phyloP scores from a whole-genome alignment of 495 filamentous ascomycete species.

The Aspergillus cavernicola region DNA sequence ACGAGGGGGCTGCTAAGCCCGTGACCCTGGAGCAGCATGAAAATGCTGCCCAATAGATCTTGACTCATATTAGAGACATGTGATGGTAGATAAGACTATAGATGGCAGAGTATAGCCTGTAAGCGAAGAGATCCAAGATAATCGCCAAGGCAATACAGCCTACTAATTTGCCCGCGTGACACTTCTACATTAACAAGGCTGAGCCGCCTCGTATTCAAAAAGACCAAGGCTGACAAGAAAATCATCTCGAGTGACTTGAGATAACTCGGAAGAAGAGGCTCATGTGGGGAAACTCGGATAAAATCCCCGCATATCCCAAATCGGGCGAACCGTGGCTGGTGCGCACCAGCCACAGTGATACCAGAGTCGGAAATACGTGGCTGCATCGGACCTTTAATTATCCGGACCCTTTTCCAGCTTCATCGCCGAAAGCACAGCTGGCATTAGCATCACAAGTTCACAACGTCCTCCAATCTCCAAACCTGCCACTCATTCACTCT shows the following conservation, averaged over 20 bases:
- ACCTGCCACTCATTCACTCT: neutral
- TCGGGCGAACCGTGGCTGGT: neutral
- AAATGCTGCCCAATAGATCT: neutral
- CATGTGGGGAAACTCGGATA: neutral
- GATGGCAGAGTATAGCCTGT: neutral
- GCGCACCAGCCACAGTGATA: constrained; percentile 2
- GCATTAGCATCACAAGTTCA: constrained; percentile 2
- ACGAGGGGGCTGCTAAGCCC: constrained; percentile 6
- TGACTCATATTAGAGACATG: neutral
- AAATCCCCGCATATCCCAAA: constrained; percentile 1
- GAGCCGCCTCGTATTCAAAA: neutral
- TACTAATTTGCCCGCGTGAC: neutral
- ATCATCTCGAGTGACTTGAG: neutral
- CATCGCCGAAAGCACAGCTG: constrained; percentile 15
- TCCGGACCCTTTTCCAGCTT: no score
- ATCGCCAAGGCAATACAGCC: no score
- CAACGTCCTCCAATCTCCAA: neutral
- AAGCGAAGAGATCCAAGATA: no score
- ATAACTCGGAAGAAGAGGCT: neutral
- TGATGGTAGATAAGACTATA: neutral
- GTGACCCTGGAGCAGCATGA: neutral
- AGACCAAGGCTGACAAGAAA: neutral
- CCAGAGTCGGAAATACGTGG: neutral
- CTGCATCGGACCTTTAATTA: neutral
- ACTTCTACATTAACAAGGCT: neutral